These are phyloP conservation scores for Thalassiosira mediterranea DNA, from an alignment of 352 stramenopile species.

Conservation along the genomic window DNA sequence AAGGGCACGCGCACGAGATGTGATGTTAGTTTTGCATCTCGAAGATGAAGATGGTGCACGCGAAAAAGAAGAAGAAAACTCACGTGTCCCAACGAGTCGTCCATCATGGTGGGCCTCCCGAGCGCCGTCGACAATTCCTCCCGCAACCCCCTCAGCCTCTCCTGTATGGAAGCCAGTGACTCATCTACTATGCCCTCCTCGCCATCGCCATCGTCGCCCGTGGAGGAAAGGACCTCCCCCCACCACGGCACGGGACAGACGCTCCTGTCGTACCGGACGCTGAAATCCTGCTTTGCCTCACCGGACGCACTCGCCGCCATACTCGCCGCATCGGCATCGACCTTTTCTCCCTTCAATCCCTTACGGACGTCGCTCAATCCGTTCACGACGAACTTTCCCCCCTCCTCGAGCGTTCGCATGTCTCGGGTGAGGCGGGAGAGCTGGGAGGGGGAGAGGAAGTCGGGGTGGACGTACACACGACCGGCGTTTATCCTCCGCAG, in stretches of 20 bases:
- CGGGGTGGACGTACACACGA: slow-evolving; percentile 46
- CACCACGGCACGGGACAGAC: slow-evolving; percentile 55
- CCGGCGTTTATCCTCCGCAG: slow-evolving; percentile 22
- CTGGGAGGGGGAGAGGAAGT: slow-evolving; percentile 46
- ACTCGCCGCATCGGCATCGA: not conserved
- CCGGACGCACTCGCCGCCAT: too few relatives aligned
- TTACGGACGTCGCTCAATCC: slow-evolving; percentile 45
- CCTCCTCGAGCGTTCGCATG: slow-evolving; percentile 26
- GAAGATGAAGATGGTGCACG: not conserved
- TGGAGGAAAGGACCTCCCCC: slow-evolving; percentile 23
- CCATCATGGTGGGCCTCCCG: slow-evolving; percentile 41
- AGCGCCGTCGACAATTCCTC: slow-evolving; percentile 22
- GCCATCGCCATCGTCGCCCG: not conserved
- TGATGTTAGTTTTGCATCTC: too few relatives aligned
- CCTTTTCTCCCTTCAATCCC: slow-evolving; percentile 25
- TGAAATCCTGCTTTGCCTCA: slow-evolving; percentile 31
- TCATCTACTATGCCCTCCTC: not conserved
- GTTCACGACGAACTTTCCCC: slow-evolving; percentile 34
- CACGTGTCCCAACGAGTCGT: slow-evolving; percentile 36
- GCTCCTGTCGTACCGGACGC: slow-evolving; percentile 41
- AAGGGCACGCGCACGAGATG: too few relatives aligned
- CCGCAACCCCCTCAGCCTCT: slow-evolving; percentile 27
- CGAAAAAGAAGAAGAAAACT: too few relatives aligned
- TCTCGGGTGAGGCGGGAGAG: slow-evolving; percentile 31
- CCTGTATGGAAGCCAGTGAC: not conserved